phyloP scores from a whole-genome alignment of 768 basidiomycete species.

The Collybia mongolica region DNA sequence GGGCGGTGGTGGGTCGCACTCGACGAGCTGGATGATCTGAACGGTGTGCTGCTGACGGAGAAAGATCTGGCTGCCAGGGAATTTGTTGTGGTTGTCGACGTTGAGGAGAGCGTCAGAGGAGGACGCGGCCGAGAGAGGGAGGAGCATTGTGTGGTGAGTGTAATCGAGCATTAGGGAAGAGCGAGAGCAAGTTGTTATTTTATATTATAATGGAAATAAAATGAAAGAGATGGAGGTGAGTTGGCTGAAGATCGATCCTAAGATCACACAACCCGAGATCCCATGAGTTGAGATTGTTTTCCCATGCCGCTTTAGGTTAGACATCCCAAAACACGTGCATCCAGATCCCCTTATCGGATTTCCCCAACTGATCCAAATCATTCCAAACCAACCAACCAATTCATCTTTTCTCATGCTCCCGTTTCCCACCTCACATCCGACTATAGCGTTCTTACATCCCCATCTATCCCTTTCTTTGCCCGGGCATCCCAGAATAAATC shows the following conservation, averaged over 20 bases:
- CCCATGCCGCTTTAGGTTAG: slow-evolving; percentile 26
- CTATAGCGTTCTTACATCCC: background rate
- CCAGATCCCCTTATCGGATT: slow-evolving; percentile 27
- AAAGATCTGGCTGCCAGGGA: slow-evolving; percentile 40
- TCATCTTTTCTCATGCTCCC: slow-evolving; percentile 22
- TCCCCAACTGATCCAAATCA: slow-evolving; percentile 7
- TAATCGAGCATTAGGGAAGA: slow-evolving; percentile 20
- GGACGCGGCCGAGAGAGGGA: slow-evolving; percentile 10
- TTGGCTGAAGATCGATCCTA: slow-evolving; percentile 18
- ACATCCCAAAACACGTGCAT: slow-evolving; percentile 17
- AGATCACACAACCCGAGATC: slow-evolving; percentile 19
- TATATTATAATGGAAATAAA: slow-evolving; percentile 14
- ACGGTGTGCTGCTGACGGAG: slow-evolving; percentile 48
- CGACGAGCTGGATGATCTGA: slow-evolving; percentile 75
- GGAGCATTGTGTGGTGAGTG: slow-evolving; percentile 19
- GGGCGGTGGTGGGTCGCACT: slow-evolving; percentile 60
- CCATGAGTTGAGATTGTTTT: slow-evolving; percentile 22
- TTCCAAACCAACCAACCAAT: slow-evolving; percentile 10
- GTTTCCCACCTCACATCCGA: slow-evolving; percentile 4
- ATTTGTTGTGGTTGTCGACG: slow-evolving; percentile 27
- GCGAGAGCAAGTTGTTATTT: no score
- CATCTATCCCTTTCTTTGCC: slow-evolving; percentile 6
- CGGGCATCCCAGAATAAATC: slow-evolving; percentile 16
- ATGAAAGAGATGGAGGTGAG: slow-evolving; percentile 7
- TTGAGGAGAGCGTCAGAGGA: slow-evolving; percentile 24